Base-by-base conservation (phyloP, 805 yeast genomes). In the Myxozyma melibiosi region DNA sequence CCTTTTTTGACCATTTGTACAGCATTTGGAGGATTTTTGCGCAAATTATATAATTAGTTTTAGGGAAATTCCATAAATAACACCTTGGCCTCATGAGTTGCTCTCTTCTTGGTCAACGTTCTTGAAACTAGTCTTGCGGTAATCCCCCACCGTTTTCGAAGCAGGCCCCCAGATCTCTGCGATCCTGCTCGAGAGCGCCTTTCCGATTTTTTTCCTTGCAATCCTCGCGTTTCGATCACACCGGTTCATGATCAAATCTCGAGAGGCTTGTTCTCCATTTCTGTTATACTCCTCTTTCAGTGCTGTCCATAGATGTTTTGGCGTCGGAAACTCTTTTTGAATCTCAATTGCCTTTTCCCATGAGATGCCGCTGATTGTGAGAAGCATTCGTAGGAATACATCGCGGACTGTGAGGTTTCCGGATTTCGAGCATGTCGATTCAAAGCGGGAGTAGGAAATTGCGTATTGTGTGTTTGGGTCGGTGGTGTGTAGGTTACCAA, bases 341-440 rank as follows among this genome's bases (percentile, higher is more conserved):
- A 94, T 83, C 6, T 82, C 82, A 8, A 83, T 68, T 0, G 99
- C 99, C 68, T 88, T 90, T 61, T 92, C 97, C 30, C 88, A 72
- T 0, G 96, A 83, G 1, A 94, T 77, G 0, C 98, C 99, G 58
- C 81, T 79, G 1, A 87, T 79, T 2, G 90, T 81, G 86, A 90
- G 82, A 22, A 94, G 77, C 85, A 90, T 83, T 43, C 81, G 76
- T 1, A 90, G 73, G 65, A 84, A 92, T 65, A 89, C 73, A 61
- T 92, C 97, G 44, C 82, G 83, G 0, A 89, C 82, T 0, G 96
- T 87, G 66, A 80, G 75, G 75, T 85, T 74, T 25, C 81, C 81
- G 1, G 86, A 77, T 68, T 94, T 94, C 2, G 85, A 81, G 70
- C 94, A 72, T 31, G 85, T 77, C 4, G 79, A 80, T 65, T 85